Conservation (phyloP, 2,329 filamentous ascomycete genomes). For the Orbilia oligospora region DNA sequence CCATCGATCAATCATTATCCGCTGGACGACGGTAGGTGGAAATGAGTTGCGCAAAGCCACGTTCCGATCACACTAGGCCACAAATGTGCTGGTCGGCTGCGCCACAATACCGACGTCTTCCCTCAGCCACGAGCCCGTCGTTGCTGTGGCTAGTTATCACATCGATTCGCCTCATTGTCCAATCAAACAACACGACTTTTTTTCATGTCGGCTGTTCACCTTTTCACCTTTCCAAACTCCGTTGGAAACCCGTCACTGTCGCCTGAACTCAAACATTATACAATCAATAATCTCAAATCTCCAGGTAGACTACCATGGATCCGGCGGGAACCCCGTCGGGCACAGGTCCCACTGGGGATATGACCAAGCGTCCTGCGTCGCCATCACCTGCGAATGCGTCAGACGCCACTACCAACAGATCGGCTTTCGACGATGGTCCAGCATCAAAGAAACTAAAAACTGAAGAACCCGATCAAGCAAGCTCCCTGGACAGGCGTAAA, state of each 20-base stretch:
- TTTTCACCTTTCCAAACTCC: constrained; percentile 23
- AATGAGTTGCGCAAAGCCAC: constrained; percentile 57
- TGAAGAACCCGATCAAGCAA: constrained; percentile 39
- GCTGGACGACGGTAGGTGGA: constrained; percentile 37
- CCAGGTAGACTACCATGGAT: constrained; percentile 38
- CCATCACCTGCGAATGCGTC: constrained; percentile 24
- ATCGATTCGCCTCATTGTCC: constrained; percentile 37
- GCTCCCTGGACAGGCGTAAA: constrained; percentile 30
- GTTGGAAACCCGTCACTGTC: constrained; percentile 25
- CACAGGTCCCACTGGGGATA: constrained; percentile 36
- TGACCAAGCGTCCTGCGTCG: constrained; percentile 44
- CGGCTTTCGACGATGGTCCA: constrained; percentile 45
- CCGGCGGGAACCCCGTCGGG: constrained; percentile 46
- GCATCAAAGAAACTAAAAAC: constrained; percentile 56
- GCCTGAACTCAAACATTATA: constrained; percentile 41
- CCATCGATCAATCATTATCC: constrained; percentile 51
- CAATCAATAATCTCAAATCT: neutral
- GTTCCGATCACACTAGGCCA: constrained; percentile 24
- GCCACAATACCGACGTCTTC: constrained; percentile 32
- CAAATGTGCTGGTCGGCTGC: constrained; percentile 45
- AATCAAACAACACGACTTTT: constrained; percentile 39
- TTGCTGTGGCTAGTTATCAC: constrained; percentile 42
- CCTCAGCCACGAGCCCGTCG: constrained; percentile 28
- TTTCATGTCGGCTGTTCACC: constrained; percentile 19
- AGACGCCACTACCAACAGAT: constrained; percentile 19